Base-by-base conservation (phyloP, 495 filamentous ascomycete genomes). In the Podospora pseudopauciseta region DNA sequence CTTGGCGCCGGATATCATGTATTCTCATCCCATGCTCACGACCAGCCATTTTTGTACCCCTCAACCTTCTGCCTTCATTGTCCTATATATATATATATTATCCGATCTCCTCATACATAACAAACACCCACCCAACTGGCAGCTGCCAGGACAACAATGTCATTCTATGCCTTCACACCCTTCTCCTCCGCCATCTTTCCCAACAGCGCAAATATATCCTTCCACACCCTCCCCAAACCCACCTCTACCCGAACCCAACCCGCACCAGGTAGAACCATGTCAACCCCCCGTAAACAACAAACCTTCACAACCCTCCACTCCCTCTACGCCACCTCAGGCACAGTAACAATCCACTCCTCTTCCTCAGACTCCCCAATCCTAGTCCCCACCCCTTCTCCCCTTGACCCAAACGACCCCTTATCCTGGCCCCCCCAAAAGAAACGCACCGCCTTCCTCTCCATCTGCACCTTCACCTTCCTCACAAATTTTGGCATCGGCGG, bases 401-500 rank as follows among this genome's bases (percentile, higher is more conserved):
- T 55, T 16, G 74, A 80, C 66, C 75, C 75, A 26, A 80, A 80
- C 62, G 77, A 80, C 67, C 76, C 77, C 1, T 72, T 80, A 3
- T 70, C 71, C 13, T 79, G 78, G 76, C 74, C 75, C 15, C n/a
- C 4, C 1, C 63, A 66, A 56, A 79, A 77, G 67, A 80, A 79
- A 62, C 69, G 75, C 53, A 67, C 73, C 59, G 73, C 75, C 61
- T 78, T 77, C 67, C 61, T 72, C 18, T 73, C 76, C 1, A 69
- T 77, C 23, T 78, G 75, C 68, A 60, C 65, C 44, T 75, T 74
- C 70, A 77, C 74, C 68, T 81, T 80, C 74, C 71, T 86, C 70
- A 80, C 79, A 76, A 76, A 75, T 75, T 75, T 82, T 67, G 75
- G 68, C 67, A 74, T 79, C 63, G 74, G 75, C 30, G 74, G 76